A percentile compares a stretch with the other conserved stretches of the same genome.
Evolutionary conservation across 2,329 filamentous ascomycete species (phyloP).

Genomic region (Colletotrichum incanum): DNA sequence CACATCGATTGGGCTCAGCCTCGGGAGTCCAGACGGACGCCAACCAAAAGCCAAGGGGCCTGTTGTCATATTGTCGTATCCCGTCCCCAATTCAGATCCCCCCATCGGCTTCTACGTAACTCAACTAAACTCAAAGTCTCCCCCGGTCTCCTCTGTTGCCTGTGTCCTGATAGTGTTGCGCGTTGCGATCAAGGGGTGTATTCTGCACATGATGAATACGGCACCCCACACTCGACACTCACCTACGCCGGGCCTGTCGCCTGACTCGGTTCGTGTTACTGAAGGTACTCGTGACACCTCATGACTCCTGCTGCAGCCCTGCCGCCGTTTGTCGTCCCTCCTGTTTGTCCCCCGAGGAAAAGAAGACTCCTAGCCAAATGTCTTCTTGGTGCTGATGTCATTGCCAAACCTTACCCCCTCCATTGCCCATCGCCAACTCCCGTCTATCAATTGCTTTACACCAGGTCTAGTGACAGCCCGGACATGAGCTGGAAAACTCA

Average conservation of each 20-base stretch:
- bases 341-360: neutral
- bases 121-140: neutral
- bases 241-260: conserved; percentile 25
- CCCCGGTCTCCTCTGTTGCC: neutral
- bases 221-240: conserved; percentile 31
- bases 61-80: neutral
- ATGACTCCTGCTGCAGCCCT: conserved; percentile 14
- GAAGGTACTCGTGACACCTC: conserved; percentile 38
- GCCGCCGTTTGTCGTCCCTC: neutral
- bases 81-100: neutral
- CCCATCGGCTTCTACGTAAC: neutral
- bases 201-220: conserved; percentile 31
- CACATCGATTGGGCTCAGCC: neutral
- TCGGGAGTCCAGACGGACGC: neutral
- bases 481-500: neutral
- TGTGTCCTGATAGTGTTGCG: neutral
- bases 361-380: neutral
- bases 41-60: conserved; percentile 1
- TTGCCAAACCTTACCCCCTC: conserved; percentile 8
- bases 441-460: neutral
- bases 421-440: neutral
- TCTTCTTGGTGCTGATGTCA: conserved; percentile 22
- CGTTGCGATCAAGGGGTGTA: conserved; percentile 13
- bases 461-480: neutral
- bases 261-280: conserved; percentile 39